Conservation (phyloP, 768 basidiomycete genomes). For the Termitomyces sp. region DNA sequence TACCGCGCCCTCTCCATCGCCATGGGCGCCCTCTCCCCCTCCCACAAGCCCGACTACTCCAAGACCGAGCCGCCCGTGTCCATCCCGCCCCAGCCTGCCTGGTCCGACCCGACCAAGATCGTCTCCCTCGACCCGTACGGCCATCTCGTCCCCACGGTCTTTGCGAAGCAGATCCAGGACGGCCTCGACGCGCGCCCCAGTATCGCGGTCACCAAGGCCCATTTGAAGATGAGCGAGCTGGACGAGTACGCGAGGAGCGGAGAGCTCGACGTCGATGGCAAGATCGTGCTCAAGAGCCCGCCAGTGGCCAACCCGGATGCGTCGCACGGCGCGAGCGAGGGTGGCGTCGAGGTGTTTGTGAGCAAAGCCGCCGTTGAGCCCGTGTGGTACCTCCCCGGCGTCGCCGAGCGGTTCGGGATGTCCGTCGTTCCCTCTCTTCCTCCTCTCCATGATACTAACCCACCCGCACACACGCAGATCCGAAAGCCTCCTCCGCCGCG, state of each 20-base stretch:
- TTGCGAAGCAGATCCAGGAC: conserved; percentile 52
- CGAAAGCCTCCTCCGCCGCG: conserved; percentile 80
- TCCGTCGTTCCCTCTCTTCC: conserved; percentile 27
- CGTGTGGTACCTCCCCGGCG: conserved; percentile 92
- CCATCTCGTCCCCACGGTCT: conserved; percentile 64
- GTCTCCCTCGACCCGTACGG: conserved; percentile 2
- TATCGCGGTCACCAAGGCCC: conserved; percentile 88
- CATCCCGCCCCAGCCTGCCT: neutral
- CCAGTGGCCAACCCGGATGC: conserved; percentile 64
- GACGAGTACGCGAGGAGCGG: conserved; percentile 77
- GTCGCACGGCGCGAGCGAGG: conserved; percentile 43
- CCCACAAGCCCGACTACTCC: conserved; percentile 21
- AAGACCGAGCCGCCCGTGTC: conserved; percentile 18
- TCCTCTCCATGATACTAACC: neutral
- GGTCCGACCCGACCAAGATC: neutral
- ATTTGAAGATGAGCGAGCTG: conserved; percentile 91
- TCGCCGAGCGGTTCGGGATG: conserved; percentile 94
- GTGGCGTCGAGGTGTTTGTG: conserved; percentile 84
- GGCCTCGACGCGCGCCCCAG: conserved; percentile 88
- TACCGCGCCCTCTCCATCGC: conserved; percentile 92
- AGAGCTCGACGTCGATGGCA: conserved; percentile 72
- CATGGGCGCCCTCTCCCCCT: conserved; percentile 73
- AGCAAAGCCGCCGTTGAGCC: conserved; percentile 95
- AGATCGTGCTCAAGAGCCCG: conserved; percentile 66
- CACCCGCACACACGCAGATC: conserved; percentile 39